A percentile compares a stretch with the other conserved stretches of the same genome.
Evolutionary conservation across 805 yeast genomes (phyloP).

Genomic region (Wickerhamiella qilinensis): DNA sequence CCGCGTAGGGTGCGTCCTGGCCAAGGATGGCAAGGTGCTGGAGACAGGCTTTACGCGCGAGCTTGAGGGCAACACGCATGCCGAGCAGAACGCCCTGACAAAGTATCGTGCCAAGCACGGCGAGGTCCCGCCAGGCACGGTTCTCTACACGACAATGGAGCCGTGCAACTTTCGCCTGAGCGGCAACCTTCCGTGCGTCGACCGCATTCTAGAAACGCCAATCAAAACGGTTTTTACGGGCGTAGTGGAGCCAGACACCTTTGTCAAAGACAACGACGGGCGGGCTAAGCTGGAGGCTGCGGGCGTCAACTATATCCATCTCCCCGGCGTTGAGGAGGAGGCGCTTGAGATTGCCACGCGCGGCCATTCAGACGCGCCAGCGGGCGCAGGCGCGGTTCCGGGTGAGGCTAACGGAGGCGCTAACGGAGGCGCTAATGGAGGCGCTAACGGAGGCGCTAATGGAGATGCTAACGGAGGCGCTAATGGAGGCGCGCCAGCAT

Average conservation of each 20-base stretch:
- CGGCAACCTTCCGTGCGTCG: conserved; percentile 80
- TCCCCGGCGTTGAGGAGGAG: conserved; percentile 64
- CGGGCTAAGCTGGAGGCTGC: conserved; percentile 32
- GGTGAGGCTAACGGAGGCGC: too few relatives aligned
- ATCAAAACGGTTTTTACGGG: conserved; percentile 79
- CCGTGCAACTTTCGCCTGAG: conserved; percentile 84
- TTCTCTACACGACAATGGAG: conserved; percentile 90
- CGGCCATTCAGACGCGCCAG: too few relatives aligned
- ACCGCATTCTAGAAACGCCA: conserved; percentile 45
- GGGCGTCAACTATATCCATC: conserved; percentile 56
- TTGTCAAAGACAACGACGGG: conserved; percentile 66
- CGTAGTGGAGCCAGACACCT: conserved; percentile 76
- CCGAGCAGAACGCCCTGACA: conserved; percentile 85
- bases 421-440: too few relatives aligned
- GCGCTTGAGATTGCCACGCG: conserved; percentile 53
- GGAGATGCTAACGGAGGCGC: too few relatives aligned
- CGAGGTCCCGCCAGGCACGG: conserved; percentile 57
- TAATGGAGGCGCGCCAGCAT: too few relatives aligned
- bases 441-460: too few relatives aligned
- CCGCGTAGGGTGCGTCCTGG: conserved; percentile 86
- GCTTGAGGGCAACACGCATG: conserved; percentile 88
- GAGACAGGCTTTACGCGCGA: conserved; percentile 82
- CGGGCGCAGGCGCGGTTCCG: too few relatives aligned
- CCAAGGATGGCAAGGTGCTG: conserved; percentile 43
- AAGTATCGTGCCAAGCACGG: conserved; percentile 38